Conservation (phyloP, 257 asterid genomes). For the Fraxinus americana region DNA sequence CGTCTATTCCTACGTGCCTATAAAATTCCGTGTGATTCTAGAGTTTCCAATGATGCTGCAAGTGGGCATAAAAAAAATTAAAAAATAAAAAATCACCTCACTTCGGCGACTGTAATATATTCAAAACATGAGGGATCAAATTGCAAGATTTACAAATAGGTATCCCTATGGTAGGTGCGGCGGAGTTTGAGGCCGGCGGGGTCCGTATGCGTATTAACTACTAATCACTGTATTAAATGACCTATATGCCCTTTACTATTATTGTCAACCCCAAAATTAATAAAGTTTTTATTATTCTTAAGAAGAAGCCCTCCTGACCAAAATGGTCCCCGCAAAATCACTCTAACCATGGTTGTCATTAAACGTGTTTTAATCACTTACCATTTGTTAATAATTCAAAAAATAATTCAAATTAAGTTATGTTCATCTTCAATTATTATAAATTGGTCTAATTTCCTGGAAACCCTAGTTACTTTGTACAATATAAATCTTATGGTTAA, state of each 20-base stretch:
- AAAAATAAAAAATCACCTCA: not conserved
- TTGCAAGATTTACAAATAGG: slow-evolving; percentile 19
- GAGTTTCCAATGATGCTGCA: not conserved
- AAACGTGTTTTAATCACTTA: not conserved
- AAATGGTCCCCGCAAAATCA: slow-evolving; percentile 65
- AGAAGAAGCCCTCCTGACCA: slow-evolving; percentile 37
- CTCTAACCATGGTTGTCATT: slow-evolving; percentile 38
- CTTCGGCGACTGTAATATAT: not conserved
- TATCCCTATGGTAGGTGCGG: slow-evolving; percentile 27
- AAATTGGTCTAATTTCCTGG: not conserved
- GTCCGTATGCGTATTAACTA: slow-evolving; percentile 34
- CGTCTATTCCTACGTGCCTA: not conserved
- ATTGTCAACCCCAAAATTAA: slow-evolving; percentile 51
- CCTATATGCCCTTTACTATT: slow-evolving; percentile 31
- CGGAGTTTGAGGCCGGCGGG: slow-evolving; percentile 51
- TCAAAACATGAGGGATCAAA: not conserved
- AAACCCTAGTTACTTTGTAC: not conserved
- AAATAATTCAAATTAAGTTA: not conserved
- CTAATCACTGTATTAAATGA: slow-evolving; percentile 24
- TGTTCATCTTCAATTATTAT: not conserved
- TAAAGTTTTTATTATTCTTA: slow-evolving; percentile 27
- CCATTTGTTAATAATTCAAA: not conserved
- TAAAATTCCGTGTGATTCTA: not conserved
- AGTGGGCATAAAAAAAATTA: not conserved
- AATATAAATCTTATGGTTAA: too few relatives aligned